Percentiles rank a stretch among this genome's conserved stretches.
These are phyloP conservation scores for Bimuria novae-zelandiae DNA, from an alignment of 2,329 filamentous ascomycete species.

Conservation along the genomic window DNA sequence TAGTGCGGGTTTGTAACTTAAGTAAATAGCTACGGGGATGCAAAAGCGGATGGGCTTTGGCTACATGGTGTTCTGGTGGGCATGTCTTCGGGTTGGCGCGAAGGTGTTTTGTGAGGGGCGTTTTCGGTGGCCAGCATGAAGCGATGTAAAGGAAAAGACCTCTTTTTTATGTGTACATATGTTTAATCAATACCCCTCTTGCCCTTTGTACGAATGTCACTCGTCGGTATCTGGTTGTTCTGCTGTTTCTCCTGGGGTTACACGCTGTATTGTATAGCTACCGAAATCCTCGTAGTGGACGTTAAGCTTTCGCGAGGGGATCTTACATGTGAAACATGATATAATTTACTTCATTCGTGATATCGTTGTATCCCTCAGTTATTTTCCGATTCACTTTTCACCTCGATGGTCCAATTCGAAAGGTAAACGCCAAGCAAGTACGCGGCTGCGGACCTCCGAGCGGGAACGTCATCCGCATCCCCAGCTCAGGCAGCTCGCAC, in stretches of 20 bases:
- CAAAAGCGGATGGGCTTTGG: no score
- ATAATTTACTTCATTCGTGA: no score
- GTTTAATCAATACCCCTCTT: constrained; percentile 43
- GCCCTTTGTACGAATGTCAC: constrained; percentile 18
- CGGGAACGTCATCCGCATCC: constrained; percentile 15
- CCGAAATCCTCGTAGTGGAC: no score
- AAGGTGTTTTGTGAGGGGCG: constrained; percentile 12
- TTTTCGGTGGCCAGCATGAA: constrained; percentile 21
- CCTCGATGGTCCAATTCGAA: no score
- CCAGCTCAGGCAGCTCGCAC: constrained; percentile 9
- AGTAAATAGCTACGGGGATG: no score
- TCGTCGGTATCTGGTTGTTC: neutral
- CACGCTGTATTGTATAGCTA: no score
- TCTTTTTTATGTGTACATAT: constrained; percentile 24
- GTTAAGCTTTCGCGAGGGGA: no score
- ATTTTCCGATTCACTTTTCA: no score
- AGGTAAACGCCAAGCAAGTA: constrained; percentile 3
- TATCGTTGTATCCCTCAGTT: no score
- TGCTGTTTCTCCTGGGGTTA: neutral
- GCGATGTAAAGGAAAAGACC: constrained; percentile 17
- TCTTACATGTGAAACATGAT: no score
- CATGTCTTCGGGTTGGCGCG: neutral
- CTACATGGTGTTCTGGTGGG: neutral
- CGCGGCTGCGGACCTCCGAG: constrained; percentile 13
- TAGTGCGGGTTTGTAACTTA: constrained; percentile 25